Evolutionary conservation across 106 monocot species (phyloP).

Genomic region (Allium cepa): DNA sequence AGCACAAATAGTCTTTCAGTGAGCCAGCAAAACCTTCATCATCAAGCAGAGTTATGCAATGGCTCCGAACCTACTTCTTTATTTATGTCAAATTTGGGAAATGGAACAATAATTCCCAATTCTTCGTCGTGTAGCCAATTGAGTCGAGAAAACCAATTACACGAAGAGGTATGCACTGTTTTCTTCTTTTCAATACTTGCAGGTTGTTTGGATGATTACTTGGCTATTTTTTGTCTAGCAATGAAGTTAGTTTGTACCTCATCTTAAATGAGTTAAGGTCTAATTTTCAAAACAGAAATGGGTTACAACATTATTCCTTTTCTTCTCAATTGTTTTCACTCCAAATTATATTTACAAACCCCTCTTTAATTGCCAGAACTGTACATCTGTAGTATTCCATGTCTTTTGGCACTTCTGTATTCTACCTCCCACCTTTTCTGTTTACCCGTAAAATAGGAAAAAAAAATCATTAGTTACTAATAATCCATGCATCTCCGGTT

Average conservation of each 20-base stretch:
- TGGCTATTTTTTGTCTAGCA: background rate
- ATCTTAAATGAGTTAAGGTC: background rate
- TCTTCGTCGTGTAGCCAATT: slow-evolving; percentile 70
- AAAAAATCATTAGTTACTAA: no score
- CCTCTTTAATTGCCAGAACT: background rate
- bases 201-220: background rate
- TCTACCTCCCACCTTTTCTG: no score
- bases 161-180: slow-evolving; percentile 72
- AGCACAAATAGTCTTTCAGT: slow-evolving; percentile 29
- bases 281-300: background rate
- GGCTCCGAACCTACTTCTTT: slow-evolving; percentile 56
- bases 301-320: background rate
- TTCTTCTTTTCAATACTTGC: background rate
- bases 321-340: background rate
- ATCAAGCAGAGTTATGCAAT: slow-evolving; percentile 51
- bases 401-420: no score
- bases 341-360: background rate
- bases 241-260: background rate
- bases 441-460: no score
- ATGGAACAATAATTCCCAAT: slow-evolving; percentile 58
- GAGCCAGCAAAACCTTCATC: slow-evolving; percentile 57
- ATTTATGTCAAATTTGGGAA: slow-evolving; percentile 69
- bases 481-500: no score
- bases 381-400: no score
- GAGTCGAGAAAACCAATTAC: slow-evolving; percentile 51